Conservation (phyloP, 1,139 yeast genomes). For the Tardiomyces blankii region DNA sequence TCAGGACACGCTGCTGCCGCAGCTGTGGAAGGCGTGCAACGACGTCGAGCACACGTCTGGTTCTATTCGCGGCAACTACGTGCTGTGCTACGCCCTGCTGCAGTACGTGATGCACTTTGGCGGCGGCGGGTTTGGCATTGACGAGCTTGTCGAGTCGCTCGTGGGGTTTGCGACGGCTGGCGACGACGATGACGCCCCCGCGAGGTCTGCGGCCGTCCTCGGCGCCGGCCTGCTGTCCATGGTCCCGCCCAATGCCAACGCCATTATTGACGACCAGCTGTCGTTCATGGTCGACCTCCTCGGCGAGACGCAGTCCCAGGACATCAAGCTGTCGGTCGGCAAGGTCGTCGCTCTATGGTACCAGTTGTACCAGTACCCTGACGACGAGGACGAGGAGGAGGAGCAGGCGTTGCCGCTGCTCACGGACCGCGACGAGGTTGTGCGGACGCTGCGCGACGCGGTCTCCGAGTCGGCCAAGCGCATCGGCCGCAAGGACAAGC, state of each 20-base stretch:
- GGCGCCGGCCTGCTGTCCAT: conserved; percentile 23
- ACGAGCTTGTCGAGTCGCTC: conserved; percentile 17
- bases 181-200: conserved; percentile 15
- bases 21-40: conserved; percentile 10
- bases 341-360: conserved; percentile 51
- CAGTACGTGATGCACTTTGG: conserved; percentile 23
- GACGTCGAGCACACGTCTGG: conserved; percentile 8
- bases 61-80: conserved; percentile 14
- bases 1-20: conserved; percentile 11
- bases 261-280: conserved; percentile 19
- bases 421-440: conserved; percentile 46
- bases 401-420: conserved; percentile 32
- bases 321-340: conserved; percentile 38
- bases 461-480: conserved; percentile 45
- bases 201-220: conserved; percentile 22
- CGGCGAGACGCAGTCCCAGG: conserved; percentile 9
- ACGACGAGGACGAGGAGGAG: conserved; percentile 6
- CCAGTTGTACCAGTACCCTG: conserved; percentile 41
- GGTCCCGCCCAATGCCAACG: conserved; percentile 15
- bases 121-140: conserved; percentile 27
- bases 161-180: conserved; percentile 20
- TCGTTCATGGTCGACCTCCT: conserved; percentile 20
- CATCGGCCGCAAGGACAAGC: conserved; percentile 51
- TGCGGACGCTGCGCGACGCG: conserved; percentile 34
- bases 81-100: conserved; percentile 20